These are phyloP conservation scores for Staphylotrichum longicolle DNA, from an alignment of 495 filamentous ascomycete genomes.

Conservation along the genomic window DNA sequence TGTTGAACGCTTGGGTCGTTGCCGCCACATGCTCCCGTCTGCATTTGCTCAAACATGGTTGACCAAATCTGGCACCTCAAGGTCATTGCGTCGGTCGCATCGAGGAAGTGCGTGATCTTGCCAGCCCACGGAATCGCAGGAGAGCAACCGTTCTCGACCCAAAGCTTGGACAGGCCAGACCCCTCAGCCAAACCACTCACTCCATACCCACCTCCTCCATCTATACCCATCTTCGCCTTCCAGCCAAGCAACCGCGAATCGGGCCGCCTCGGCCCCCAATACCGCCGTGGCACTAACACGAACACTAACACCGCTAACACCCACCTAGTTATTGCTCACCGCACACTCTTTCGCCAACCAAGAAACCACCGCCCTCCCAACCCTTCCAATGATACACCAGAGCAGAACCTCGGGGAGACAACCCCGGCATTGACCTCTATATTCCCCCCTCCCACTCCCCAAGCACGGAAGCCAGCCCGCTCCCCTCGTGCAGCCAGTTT, in stretches of 20 bases:
- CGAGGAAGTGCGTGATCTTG: too few relatives aligned
- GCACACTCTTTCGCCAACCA: too few relatives aligned
- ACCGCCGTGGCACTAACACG: not conserved
- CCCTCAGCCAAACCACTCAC: too few relatives aligned
- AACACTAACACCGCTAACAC: too few relatives aligned
- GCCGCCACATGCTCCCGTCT: not conserved
- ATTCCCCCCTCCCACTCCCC: not conserved
- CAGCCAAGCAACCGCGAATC: not conserved
- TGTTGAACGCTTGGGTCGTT: too few relatives aligned
- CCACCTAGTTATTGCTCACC: too few relatives aligned
- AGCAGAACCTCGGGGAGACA: not conserved
- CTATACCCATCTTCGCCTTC: not conserved
- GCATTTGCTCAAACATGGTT: not conserved
- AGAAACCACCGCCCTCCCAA: not conserved
- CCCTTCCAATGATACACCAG: not conserved
- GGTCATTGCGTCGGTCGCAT: not conserved
- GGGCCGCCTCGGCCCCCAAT: not conserved
- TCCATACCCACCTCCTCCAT: too few relatives aligned
- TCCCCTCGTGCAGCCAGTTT: too few relatives aligned
- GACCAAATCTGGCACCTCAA: not conserved
- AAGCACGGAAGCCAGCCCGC: too few relatives aligned
- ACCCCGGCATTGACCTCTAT: constrained; percentile 8
- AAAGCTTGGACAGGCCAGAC: too few relatives aligned
- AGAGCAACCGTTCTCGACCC: too few relatives aligned
- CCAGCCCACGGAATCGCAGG: too few relatives aligned